phyloP scores from a whole-genome alignment of 2,329 filamentous ascomycete genomes.

The Claviceps purpurea region DNA sequence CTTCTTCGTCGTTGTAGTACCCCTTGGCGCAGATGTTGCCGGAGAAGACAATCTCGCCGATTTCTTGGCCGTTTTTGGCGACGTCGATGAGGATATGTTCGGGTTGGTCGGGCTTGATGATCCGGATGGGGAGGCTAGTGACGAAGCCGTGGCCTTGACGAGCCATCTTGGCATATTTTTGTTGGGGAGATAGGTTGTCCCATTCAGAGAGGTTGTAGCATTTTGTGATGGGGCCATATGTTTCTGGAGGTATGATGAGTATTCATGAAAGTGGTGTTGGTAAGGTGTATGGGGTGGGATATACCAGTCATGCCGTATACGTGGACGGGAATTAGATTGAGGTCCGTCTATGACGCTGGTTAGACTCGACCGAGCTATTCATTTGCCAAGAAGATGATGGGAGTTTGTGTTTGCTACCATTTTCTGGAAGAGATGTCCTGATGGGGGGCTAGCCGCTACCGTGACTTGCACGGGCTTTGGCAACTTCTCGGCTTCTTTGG shows the following conservation, averaged over 20 bases:
- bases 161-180: constrained; percentile 83
- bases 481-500: constrained; percentile 59
- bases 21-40: constrained; percentile 88
- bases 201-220: constrained; percentile 79
- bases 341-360: constrained; percentile 19
- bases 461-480: constrained; percentile 67
- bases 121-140: constrained; percentile 63
- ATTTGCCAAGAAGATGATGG: too few relatives aligned
- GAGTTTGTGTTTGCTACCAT: constrained; percentile 45
- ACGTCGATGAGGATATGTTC: constrained; percentile 40
- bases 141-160: constrained; percentile 88
- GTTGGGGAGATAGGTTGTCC: constrained; percentile 58
- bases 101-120: constrained; percentile 67
- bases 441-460: constrained; percentile 84
- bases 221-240: constrained; percentile 91
- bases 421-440: constrained; percentile 78
- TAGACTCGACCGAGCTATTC: neutral
- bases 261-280: neutral
- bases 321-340: constrained; percentile 85
- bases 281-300: too few relatives aligned
- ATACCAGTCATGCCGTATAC: constrained; percentile 65
- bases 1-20: constrained; percentile 82
- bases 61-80: constrained; percentile 32
- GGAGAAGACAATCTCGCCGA: constrained; percentile 57
- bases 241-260: constrained; percentile 36